phyloP scores from a whole-genome alignment of 2,329 filamentous ascomycete genomes.

The Tolypocladium guangdongense region DNA sequence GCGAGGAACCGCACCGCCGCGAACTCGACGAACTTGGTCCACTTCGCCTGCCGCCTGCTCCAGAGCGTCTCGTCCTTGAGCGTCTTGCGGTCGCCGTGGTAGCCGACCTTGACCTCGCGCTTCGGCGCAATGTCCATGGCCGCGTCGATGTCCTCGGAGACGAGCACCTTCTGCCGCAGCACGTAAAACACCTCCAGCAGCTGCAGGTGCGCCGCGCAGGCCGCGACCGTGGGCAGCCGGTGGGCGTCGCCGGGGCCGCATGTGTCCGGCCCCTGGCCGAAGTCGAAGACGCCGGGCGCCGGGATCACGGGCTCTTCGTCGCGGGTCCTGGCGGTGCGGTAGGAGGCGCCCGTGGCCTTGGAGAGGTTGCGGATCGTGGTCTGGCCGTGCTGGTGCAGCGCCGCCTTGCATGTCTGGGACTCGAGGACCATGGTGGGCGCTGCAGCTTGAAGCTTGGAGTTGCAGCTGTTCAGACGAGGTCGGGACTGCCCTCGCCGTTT shows the following conservation, averaged over 20 bases:
- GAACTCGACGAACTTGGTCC: conserved; percentile 14
- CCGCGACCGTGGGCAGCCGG: conserved; percentile 8
- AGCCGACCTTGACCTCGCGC: conserved; percentile 6
- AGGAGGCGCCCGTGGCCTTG: not conserved
- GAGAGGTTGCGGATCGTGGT: not conserved
- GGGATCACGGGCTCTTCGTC: conserved; percentile 1
- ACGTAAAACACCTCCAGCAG: conserved; percentile 46
- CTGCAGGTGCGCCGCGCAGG: conserved; percentile 47
- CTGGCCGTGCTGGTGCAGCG: not conserved
- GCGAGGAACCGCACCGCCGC: conserved; percentile 15
- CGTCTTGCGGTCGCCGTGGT: conserved; percentile 8
- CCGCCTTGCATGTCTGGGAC: not conserved
- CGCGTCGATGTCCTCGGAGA: conserved; percentile 9
- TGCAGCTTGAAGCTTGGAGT: too few relatives aligned
- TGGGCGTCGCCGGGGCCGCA: not conserved
- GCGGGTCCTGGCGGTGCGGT: not conserved
- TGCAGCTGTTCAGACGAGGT: too few relatives aligned
- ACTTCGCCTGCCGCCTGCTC: conserved; percentile 11
- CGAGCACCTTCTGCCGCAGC: conserved; percentile 25
- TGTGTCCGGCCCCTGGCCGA: not conserved
- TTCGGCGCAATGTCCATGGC: conserved; percentile 8
- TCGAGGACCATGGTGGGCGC: not conserved
- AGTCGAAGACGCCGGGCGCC: conserved; percentile 2
- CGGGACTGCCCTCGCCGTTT: too few relatives aligned
- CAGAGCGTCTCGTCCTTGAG: conserved; percentile 10